A percentile compares a stretch with the other conserved stretches of the same genome.
Evolutionary conservation across 805 yeast species (phyloP).

Genomic region (Metschnikowia colocasiae): DNA sequence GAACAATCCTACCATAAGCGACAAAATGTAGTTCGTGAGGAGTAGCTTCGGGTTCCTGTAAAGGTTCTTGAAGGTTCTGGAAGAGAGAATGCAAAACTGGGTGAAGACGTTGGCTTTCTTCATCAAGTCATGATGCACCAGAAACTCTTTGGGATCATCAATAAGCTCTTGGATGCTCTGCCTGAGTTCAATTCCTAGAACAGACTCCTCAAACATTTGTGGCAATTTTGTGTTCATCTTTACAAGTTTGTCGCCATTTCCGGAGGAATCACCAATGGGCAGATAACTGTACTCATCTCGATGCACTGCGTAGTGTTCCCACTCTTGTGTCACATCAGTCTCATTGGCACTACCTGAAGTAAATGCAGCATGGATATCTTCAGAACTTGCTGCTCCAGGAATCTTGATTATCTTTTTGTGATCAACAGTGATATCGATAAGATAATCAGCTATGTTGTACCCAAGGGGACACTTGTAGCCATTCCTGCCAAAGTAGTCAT

Average conservation of each 20-base stretch:
- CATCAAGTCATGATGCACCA: constrained; percentile 31
- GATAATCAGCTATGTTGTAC: constrained; percentile 88
- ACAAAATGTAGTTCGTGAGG: constrained; percentile 75
- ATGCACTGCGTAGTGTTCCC: constrained; percentile 84
- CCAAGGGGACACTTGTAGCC: constrained; percentile 87
- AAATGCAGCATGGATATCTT: constrained; percentile 31
- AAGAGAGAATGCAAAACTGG: constrained; percentile 72
- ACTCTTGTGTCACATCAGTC: constrained; percentile 66
- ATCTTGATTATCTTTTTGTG: constrained; percentile 34
- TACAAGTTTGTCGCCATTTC: constrained; percentile 20
- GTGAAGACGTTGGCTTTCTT: constrained; percentile 54
- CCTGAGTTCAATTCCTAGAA: constrained; percentile 38
- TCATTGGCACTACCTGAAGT: constrained; percentile 24
- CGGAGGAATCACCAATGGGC: constrained; percentile 17
- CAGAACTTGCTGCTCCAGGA: constrained; percentile 13
- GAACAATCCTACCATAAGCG: constrained; percentile 73
- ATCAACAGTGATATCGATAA: constrained; percentile 86
- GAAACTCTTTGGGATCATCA: constrained; percentile 24
- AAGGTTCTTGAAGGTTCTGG: constrained; percentile 86
- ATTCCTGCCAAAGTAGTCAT: constrained; percentile 66
- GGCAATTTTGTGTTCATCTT: constrained; percentile 29
- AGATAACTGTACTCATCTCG: constrained; percentile 58
- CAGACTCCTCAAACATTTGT: constrained; percentile 35
- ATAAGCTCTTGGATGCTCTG: constrained; percentile 32
- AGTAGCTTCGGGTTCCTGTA: constrained; percentile 91